Base-by-base conservation (phyloP, 805 yeast genomes). In the Cyberlindnera xishuangbannaensis region DNA sequence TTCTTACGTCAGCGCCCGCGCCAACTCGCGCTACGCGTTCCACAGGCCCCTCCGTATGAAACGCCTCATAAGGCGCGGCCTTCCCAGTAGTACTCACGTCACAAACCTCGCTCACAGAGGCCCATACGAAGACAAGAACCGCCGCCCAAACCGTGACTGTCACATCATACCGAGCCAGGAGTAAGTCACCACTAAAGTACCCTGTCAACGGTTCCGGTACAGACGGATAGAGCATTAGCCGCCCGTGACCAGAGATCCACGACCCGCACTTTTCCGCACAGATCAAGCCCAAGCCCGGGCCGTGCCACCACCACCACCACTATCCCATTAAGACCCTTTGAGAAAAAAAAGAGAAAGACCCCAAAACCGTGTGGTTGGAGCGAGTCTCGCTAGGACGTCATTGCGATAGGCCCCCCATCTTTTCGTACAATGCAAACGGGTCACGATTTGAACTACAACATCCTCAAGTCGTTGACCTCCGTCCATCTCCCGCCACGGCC, bases 401-500 rank as follows among this genome's bases (percentile, higher is more conserved):
- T n/a, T n/a, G n/a, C n/a, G n/a, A n/a, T n/a, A n/a, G n/a, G n/a
- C n/a, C n/a, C n/a, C n/a, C n/a, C n/a, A n/a, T n/a, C n/a, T n/a
- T n/a, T n/a, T n/a, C n/a, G n/a, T n/a, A 32, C 37, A 31, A 47
- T 49, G 54, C 46, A 43, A 27, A 27, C 44, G 10, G 48, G 45
- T 34, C 48, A 49, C 28, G 57, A 52, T 32, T 48, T 51, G 31
- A 55, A 53, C 41, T 47, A 56, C 18, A 55, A 52, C 49, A 47
- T 61, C 33, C 44, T 60, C 34, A 60, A 56, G 45, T 61, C 66
- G 15, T 40, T 62, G 39, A 55, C 58, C 15, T 61, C 66, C 18
- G 64, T 62, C 20, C 64, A 62, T 31, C 52, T 62, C 17, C 67
- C 67, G 6, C 67, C 67, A 8, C 67, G 66, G 3, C 66, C 67